These are phyloP conservation scores for Acmispon strigosus DNA, from an alignment of 306 rosid species.

Conservation along the genomic window DNA sequence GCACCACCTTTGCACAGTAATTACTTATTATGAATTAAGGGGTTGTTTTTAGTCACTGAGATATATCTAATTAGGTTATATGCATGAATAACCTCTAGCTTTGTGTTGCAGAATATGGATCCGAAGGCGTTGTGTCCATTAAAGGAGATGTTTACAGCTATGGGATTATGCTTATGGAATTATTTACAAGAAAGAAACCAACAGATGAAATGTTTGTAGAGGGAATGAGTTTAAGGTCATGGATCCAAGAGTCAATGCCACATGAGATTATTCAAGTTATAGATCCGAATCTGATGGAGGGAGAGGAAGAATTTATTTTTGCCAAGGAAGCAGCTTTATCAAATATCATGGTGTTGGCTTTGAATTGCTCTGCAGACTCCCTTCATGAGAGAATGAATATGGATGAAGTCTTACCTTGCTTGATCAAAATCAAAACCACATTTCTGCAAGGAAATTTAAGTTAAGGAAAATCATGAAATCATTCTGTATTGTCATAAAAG, in stretches of 20 bases:
- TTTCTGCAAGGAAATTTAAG: not conserved
- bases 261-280: not conserved
- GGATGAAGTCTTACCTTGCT: not conserved
- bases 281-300: not conserved
- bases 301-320: not conserved
- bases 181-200: conserved; percentile 36
- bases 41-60: too few species aligned
- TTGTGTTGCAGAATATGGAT: conserved; percentile 25
- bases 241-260: not conserved
- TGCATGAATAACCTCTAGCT: not conserved
- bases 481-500: too few species aligned
- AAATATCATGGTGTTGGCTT: conserved; percentile 1
- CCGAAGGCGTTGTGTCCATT: conserved; percentile 26
- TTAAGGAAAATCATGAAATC: not conserved
- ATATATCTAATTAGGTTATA: too few species aligned
- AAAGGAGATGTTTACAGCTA: conserved; percentile 40
- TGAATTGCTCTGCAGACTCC: not conserved
- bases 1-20: not conserved
- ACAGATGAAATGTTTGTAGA: conserved; percentile 25
- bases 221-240: conserved; percentile 13
- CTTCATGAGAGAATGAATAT: not conserved
- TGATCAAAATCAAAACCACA: not conserved
- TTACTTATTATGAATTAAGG: not conserved
- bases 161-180: conserved; percentile 39
- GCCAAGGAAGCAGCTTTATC: not conserved